Base-by-base conservation (phyloP, 305 asterid species). In the Fraxinus dipetala region DNA sequence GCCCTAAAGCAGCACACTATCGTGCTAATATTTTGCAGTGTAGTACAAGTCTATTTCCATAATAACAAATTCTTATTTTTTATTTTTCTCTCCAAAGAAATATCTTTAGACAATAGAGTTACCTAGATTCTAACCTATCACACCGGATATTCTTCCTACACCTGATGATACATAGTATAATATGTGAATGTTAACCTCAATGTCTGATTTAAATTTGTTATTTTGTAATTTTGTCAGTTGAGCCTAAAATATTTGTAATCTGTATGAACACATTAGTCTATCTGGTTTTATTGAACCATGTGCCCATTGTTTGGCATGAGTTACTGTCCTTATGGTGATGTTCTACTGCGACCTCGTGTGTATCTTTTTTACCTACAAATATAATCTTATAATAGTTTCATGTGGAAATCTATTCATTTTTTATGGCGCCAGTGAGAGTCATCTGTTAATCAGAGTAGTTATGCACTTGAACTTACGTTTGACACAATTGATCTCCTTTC, bases 401-500 rank as follows among this genome's bases (percentile, higher is more conserved):
- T 74, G 54, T 70, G 63, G 28, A 69, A 43, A 69, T 5, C 14
- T 43, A 31, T 80, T 38, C 11, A 22, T 67, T 77, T 48, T 40
- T 16, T 2, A 11, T 20, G 67, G 69, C 45, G 32, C 59, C 36
- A 20, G n/a, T 61, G 56, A 79, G 72, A 82, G 79, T 81, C 81
- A 30, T 83, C 65, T 40, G n/a, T 72, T 77, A 54, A 67, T 77
- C 82, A 36, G 59, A 75, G 72, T 72, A 85, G 67, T 75, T 82
- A 2, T 78, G 83, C 84, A 75, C 79, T 82, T 83, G 54, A 75
- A 76, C 81, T 78, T 79, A 75, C 78, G 76, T 79, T 86, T 90
- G 87, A 87, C 67, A 36, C 51, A 36, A 74, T 86, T 82, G 69
- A 79, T 83, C 72, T 87, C 63, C 83, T 88, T 75, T 87, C 86